These are phyloP conservation scores for Neurospora sp. DNA, from an alignment of 2,329 filamentous ascomycete genomes.

Conservation along the genomic window DNA sequence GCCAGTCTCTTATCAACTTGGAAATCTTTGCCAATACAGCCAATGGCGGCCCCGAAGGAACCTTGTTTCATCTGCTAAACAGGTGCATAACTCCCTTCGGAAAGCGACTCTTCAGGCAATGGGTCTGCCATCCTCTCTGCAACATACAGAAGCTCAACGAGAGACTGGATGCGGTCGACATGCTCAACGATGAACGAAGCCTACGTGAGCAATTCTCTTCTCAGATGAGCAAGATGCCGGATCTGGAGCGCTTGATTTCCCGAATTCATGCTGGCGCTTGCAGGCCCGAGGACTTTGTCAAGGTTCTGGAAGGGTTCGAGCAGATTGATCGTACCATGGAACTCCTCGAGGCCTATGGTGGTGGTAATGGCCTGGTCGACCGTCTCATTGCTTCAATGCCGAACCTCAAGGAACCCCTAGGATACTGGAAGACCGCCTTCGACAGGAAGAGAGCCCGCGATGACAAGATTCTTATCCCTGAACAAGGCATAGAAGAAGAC, in stretches of 20 bases:
- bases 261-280: slow-evolving; percentile 89
- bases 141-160: slow-evolving; percentile 85
- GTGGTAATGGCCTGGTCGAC: slow-evolving; percentile 75
- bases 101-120: slow-evolving; percentile 90
- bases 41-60: slow-evolving; percentile 76
- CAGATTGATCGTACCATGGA: slow-evolving; percentile 93
- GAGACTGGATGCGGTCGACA: slow-evolving; percentile 85
- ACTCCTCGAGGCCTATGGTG: slow-evolving; percentile 61
- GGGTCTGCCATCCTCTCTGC: slow-evolving; percentile 92
- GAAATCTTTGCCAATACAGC: slow-evolving; percentile 91
- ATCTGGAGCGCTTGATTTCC: slow-evolving; percentile 87
- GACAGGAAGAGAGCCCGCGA: slow-evolving; percentile 71
- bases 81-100: slow-evolving; percentile 94
- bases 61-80: slow-evolving; percentile 82
- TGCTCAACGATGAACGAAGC: slow-evolving; percentile 72
- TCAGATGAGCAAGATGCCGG: slow-evolving; percentile 83
- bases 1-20: slow-evolving; percentile 95
- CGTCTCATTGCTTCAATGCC: slow-evolving; percentile 81
- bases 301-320: slow-evolving; percentile 90
- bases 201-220: slow-evolving; percentile 81
- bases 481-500: slow-evolving; percentile 78
- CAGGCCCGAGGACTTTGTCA: slow-evolving; percentile 83
- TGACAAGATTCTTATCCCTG: slow-evolving; percentile 73
- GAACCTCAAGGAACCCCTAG: slow-evolving; percentile 61
- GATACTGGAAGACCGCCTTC: slow-evolving; percentile 87